These are phyloP conservation scores for Fragaria vesca DNA, from an alignment of 306 rosid genomes.

Conservation along the genomic window DNA sequence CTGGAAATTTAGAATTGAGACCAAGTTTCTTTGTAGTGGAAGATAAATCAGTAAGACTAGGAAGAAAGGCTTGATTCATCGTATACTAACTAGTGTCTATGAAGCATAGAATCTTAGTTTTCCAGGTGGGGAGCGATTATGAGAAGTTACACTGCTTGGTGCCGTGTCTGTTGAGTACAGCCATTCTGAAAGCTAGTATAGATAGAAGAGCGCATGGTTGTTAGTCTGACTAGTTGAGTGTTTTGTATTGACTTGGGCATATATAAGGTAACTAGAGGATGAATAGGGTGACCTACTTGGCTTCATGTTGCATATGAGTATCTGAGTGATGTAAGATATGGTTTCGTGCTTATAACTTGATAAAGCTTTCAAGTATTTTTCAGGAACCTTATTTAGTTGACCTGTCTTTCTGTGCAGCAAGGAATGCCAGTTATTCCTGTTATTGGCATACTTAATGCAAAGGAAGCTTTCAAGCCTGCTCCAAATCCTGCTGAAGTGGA, in stretches of 20 bases:
- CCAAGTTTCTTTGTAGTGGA: not conserved
- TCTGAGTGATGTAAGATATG: not conserved
- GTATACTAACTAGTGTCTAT: no score
- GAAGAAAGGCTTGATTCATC: not conserved
- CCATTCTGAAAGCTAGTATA: not conserved
- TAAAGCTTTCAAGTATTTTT: not conserved
- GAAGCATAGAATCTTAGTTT: not conserved
- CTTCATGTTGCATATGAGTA: not conserved
- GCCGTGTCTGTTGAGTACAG: not conserved
- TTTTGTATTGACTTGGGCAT: not conserved
- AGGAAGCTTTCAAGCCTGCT: slow-evolving; percentile 64
- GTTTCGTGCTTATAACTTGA: not conserved
- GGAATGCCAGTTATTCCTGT: slow-evolving; percentile 87
- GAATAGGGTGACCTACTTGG: not conserved
- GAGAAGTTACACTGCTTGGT: not conserved
- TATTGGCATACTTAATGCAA: slow-evolving; percentile 68
- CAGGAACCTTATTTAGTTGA: not conserved
- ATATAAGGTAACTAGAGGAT: not conserved
- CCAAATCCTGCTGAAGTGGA: slow-evolving; percentile 87
- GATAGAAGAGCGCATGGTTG: not conserved
- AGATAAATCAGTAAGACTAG: not conserved
- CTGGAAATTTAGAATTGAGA: not conserved
- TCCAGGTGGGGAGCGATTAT: not conserved
- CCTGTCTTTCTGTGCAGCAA: slow-evolving; percentile 53
- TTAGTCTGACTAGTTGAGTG: not conserved